These are phyloP conservation scores for Elsinoe necatrix DNA, from an alignment of 2,329 filamentous ascomycete species.

Conservation along the genomic window DNA sequence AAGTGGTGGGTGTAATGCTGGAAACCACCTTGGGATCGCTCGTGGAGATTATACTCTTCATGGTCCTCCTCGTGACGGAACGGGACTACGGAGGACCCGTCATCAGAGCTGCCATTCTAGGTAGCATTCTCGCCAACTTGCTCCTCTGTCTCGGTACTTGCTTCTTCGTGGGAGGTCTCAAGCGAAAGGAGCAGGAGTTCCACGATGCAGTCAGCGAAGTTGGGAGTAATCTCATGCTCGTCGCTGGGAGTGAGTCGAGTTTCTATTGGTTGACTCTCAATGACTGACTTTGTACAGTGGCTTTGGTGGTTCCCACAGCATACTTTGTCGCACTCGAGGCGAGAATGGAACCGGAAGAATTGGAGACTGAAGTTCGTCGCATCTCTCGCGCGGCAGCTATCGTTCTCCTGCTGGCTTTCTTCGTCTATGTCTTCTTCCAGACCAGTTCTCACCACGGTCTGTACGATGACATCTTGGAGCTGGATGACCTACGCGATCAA, in stretches of 20 bases:
- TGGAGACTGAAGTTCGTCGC: constrained; percentile 48
- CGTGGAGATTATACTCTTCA: constrained; percentile 75
- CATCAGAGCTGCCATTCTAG: constrained; percentile 73
- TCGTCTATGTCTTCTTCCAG: constrained; percentile 59
- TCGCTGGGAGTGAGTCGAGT: constrained; percentile 47
- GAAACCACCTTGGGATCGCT: constrained; percentile 54
- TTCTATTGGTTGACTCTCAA: not conserved
- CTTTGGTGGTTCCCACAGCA: constrained; percentile 40
- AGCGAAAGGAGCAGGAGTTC: constrained; percentile 60
- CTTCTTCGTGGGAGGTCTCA: constrained; percentile 68
- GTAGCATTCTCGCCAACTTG: constrained; percentile 73
- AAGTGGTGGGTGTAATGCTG: constrained; percentile 56
- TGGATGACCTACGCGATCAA: constrained; percentile 59
- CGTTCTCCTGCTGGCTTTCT: constrained; percentile 62
- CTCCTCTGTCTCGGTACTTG: constrained; percentile 73
- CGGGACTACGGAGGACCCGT: constrained; percentile 36
- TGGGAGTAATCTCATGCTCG: constrained; percentile 66
- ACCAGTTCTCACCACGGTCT: constrained; percentile 66
- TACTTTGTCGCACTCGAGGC: constrained; percentile 43
- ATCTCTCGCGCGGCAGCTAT: constrained; percentile 65
- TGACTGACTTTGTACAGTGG: constrained; percentile 28
- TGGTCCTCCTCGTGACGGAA: constrained; percentile 49
- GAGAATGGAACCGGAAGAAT: constrained; percentile 29
- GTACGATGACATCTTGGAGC: constrained; percentile 65
- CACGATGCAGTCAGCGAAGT: constrained; percentile 71